phyloP scores from a whole-genome alignment of 164 flowering plant genomes.

The Macadamia tetraphylla region DNA sequence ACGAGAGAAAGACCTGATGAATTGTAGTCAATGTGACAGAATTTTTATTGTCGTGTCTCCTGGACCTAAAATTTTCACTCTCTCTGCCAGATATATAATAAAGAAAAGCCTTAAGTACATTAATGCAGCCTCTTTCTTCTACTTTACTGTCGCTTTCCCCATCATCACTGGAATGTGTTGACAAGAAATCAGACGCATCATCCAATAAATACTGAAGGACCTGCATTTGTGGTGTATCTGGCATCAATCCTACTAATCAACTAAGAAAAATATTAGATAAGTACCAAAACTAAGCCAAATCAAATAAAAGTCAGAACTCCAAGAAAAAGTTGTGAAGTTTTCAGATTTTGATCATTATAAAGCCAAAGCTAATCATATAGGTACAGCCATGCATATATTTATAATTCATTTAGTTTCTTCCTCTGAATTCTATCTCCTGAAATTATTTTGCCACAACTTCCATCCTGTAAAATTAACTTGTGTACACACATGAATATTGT shows the following conservation, averaged over 20 bases:
- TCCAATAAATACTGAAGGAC: constrained; percentile 83
- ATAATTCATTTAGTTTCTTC: too few relatives aligned
- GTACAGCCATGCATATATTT: not conserved
- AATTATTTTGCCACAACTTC: too few relatives aligned
- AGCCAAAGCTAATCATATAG: too few relatives aligned
- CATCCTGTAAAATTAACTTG: too few relatives aligned
- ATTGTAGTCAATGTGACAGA: constrained; percentile 91
- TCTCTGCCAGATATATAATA: constrained; percentile 67
- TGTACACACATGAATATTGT: too few relatives aligned
- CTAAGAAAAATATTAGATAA: not conserved
- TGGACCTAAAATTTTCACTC: constrained; percentile 65
- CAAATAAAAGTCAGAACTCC: not conserved
- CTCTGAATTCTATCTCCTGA: too few relatives aligned
- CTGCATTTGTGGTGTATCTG: constrained; percentile 31
- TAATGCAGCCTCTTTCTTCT: constrained; percentile 49
- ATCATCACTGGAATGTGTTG: constrained; percentile 27
- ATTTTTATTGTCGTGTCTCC: constrained; percentile 65
- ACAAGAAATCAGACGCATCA: constrained; percentile 78
- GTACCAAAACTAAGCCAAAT: not conserved
- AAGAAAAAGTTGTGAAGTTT: too few relatives aligned
- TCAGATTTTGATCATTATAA: too few relatives aligned
- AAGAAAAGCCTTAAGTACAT: constrained; percentile 55
- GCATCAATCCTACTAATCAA: not conserved
- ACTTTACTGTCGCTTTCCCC: constrained; percentile 9
- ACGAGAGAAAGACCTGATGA: constrained; percentile 64